Evolutionary conservation across 1,284 basidiomycete genomes (phyloP), one percentile per base, ranked within the genome.

Genomic region (Puccinia triticina): DNA sequence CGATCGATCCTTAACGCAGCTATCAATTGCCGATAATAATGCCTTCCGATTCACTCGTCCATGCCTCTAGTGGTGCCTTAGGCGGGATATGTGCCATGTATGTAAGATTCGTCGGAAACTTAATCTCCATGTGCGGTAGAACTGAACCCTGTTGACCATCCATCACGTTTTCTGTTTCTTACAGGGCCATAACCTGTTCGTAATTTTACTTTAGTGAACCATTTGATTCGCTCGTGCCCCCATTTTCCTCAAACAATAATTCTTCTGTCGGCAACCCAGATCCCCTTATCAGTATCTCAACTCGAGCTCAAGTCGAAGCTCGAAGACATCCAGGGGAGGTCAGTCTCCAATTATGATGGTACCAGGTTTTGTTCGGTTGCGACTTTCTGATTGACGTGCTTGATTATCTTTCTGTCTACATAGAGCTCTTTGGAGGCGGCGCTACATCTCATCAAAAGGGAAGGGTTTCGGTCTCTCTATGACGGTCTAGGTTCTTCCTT

Each of bases 221-320:
- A 53, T 43, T 34, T 55, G 83, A 72, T 82, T 69, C 59, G 46
- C 79, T 69, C 83, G 37, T 82, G 40, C 69, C 75, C 72, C 32
- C 1, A 4, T 80, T 23, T 53, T 14, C 50, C 34, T 79, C 80
- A 82, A 64, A 73, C 75, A 77, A 57, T 57, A 14, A 34, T 72
- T 83, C 86, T 75, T 83, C 84, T 82, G 84, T 84, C 43, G 83
- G 82, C 77, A 85, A 82, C 40, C 29, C 86, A 96, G 94, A 88
- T 86, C 96, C 96, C 11, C 90, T 99, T 48, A 92, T 98, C 84
- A 93, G 95, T 86, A 89, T 98, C 50, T 96, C 94, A 4, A 98
- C 95, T 0, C 91, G 96, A 72, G 94, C 95, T 0, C 96, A 96
- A 11, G 94, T 98, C 10, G 92, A 95, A 85, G 92, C 92, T 0